Percentiles rank a stretch among this genome's conserved stretches.
Conservation (phyloP, 371 early-diverging fungal genomes). For the Dipsacomyces acuminosporus region DNA sequence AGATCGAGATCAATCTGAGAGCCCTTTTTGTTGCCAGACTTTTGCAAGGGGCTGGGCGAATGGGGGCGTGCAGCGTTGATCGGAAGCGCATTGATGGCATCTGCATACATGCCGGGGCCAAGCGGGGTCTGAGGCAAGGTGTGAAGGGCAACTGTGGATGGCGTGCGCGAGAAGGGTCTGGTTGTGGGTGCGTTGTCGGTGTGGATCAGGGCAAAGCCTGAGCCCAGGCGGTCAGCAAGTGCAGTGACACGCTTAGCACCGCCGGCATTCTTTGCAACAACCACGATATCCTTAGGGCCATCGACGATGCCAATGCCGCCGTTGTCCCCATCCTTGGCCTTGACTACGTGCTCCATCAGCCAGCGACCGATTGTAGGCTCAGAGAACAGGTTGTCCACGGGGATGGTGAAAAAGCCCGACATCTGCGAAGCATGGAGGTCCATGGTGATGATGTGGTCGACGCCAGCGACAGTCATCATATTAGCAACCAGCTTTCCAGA, state of each 20-base stretch:
- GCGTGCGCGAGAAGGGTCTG: conserved; percentile 53
- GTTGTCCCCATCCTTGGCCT: conserved; percentile 1
- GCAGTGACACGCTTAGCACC: conserved; percentile 96
- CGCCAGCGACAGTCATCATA: conserved; percentile 92
- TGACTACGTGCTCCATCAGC: conserved; percentile 70
- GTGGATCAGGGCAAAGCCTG: conserved; percentile 96
- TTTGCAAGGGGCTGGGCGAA: conserved; percentile 16
- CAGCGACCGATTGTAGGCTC: conserved; percentile 89
- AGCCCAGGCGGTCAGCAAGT: conserved; percentile 86
- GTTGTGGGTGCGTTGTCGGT: conserved; percentile 65
- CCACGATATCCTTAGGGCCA: conserved; percentile 73
- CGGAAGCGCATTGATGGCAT: conserved; percentile 29
- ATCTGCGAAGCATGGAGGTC: conserved; percentile 91
- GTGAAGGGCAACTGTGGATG: conserved; percentile 47
- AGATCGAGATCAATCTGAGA: conserved; percentile 29
- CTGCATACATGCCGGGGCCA: conserved; percentile 44
- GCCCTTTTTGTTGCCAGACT: not conserved
- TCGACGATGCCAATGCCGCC: conserved; percentile 21
- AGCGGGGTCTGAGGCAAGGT: conserved; percentile 44
- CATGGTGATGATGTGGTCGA: conserved; percentile 96
- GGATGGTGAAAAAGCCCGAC: conserved; percentile 94
- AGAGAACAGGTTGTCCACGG: conserved; percentile 93
- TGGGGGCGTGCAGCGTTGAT: conserved; percentile 20
- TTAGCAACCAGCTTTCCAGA: conserved; percentile 94
- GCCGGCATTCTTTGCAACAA: conserved; percentile 96